A percentile compares a stretch with the other conserved stretches of the same genome.
Evolutionary conservation across 2,329 filamentous ascomycete genomes (phyloP).

Genomic region (Colletotrichum eleusines): DNA sequence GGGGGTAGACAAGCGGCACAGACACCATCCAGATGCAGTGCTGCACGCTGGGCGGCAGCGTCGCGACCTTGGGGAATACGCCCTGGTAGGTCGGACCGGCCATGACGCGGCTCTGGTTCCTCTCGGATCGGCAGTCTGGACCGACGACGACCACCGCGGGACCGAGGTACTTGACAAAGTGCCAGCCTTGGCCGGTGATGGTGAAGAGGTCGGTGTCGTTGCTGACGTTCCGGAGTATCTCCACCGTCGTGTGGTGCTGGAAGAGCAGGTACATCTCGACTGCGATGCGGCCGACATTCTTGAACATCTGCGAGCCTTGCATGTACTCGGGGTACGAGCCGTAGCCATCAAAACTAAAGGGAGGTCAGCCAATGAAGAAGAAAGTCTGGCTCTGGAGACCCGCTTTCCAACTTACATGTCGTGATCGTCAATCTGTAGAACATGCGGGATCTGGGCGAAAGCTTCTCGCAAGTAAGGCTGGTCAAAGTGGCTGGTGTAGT

Average conservation of each 20-base stretch:
- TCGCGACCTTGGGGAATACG: constrained; percentile 94
- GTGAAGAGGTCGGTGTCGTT: constrained; percentile 95
- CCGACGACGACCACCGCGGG: constrained; percentile 91
- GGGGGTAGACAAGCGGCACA: constrained; percentile 90
- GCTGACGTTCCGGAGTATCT: constrained; percentile 89
- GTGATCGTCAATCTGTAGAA: constrained; percentile 94
- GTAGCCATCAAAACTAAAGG: constrained; percentile 88
- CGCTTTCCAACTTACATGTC: constrained; percentile 81
- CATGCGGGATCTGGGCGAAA: constrained; percentile 96
- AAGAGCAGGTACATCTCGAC: constrained; percentile 99
- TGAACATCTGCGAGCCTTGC: constrained; percentile 98
- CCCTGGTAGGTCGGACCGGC: constrained; percentile 97
- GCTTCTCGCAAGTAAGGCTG: constrained; percentile 94
- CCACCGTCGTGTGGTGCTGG: constrained; percentile 96
- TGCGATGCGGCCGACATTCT: constrained; percentile 94
- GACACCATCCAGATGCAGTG: constrained; percentile 98
- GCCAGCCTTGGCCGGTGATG: constrained; percentile 96
- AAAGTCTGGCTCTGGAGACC: background rate
- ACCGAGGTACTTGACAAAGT: constrained; percentile 96
- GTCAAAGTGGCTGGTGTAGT: constrained; percentile 98
- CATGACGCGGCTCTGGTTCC: constrained; percentile 91
- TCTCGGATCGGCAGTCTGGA: constrained; percentile 90
- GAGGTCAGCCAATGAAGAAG: constrained; percentile 39
- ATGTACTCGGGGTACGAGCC: constrained; percentile 98
- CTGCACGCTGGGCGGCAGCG: constrained; percentile 90